Conservation (phyloP, 2,329 filamentous ascomycete genomes). For the Fusarium coffeatum region DNA sequence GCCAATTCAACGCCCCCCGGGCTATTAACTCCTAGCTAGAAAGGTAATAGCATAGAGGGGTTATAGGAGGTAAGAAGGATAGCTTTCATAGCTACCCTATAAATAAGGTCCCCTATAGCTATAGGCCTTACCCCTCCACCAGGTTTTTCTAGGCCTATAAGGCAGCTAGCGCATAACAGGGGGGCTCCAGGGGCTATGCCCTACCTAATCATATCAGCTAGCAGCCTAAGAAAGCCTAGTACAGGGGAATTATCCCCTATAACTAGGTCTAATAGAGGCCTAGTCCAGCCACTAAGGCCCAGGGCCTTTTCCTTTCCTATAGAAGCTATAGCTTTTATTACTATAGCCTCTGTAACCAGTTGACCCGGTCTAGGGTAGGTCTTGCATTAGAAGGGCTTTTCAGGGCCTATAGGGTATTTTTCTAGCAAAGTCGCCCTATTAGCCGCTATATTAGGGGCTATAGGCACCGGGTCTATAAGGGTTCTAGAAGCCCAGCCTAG, state of each 20-base stretch:
- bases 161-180: not conserved
- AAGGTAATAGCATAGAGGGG: not conserved
- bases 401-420: not conserved
- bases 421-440: no score
- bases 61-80: not conserved
- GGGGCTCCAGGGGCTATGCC: not conserved
- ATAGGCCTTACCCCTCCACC: no score
- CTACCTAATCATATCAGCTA: not conserved
- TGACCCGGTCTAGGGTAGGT: not conserved
- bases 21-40: not conserved
- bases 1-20: not conserved
- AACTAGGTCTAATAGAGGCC: not conserved
- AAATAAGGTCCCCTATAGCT: no score
- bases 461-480: no score
- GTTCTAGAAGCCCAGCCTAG: no score
- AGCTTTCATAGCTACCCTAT: not conserved
- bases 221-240: not conserved
- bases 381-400: not conserved
- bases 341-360: not conserved
- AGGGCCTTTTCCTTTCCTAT: constrained; percentile 12
- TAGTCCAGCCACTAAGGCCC: constrained; percentile 1
- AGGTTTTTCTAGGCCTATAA: not conserved
- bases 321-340: not conserved
- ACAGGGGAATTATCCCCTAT: not conserved
- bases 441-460: no score